Conservation (phyloP, 2,329 filamentous ascomycete genomes). For the Colletotrichum gloeosporioides region DNA sequence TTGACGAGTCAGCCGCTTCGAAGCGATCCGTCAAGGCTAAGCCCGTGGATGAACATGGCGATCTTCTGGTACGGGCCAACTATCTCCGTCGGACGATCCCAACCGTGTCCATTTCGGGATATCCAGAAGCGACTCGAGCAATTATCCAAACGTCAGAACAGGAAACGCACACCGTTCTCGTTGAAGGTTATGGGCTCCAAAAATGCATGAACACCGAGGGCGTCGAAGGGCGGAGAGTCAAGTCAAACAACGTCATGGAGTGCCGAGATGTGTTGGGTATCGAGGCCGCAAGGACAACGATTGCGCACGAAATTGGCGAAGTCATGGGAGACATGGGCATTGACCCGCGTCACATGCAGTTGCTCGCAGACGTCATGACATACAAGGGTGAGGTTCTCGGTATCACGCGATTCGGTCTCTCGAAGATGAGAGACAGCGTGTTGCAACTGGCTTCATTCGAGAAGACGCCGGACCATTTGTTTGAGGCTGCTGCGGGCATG, state of each 20-base stretch:
- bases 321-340: constrained; percentile 97
- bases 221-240: constrained; percentile 77
- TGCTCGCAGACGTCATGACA: constrained; percentile 97
- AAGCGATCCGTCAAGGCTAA: constrained; percentile 55
- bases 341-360: constrained; percentile 96
- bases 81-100: constrained; percentile 84
- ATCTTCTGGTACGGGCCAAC: constrained; percentile 78
- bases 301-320: constrained; percentile 83
- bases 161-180: constrained; percentile 75
- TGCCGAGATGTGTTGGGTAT: constrained; percentile 87
- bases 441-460: constrained; percentile 95
- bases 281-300: constrained; percentile 89
- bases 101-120: constrained; percentile 85
- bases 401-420: constrained; percentile 93
- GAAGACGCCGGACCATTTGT: constrained; percentile 97
- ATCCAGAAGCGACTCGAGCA: constrained; percentile 82
- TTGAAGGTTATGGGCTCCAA: constrained; percentile 92
- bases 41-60: constrained; percentile 45
- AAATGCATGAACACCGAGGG: constrained; percentile 94
- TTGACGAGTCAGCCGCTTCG: constrained; percentile 53
- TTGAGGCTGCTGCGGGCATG: constrained; percentile 90
- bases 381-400: constrained; percentile 97
- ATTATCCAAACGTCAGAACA: constrained; percentile 85
- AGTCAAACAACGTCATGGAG: constrained; percentile 91
- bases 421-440: constrained; percentile 95